Conservation (phyloP, 495 filamentous ascomycete genomes). For the Podospora appendiculata region DNA sequence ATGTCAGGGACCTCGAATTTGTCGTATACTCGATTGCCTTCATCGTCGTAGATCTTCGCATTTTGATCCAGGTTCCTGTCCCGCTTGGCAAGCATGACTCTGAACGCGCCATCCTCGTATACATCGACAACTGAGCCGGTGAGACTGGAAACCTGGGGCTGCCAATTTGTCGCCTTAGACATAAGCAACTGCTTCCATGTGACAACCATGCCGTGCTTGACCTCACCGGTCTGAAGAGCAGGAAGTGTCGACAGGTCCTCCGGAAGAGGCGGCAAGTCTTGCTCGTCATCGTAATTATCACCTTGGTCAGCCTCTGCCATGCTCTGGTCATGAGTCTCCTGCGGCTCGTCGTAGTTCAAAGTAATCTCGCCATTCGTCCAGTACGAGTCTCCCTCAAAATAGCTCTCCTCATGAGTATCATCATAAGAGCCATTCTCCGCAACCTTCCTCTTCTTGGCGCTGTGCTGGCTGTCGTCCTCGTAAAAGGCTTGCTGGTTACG, state of each 20-base stretch:
- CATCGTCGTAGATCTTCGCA: slow-evolving; percentile 36
- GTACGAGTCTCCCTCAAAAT: slow-evolving; percentile 16
- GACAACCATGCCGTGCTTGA: slow-evolving; percentile 59
- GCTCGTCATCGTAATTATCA: slow-evolving; percentile 26
- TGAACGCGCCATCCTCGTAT: slow-evolving; percentile 39
- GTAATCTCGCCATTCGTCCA: slow-evolving; percentile 21
- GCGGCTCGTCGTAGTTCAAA: slow-evolving; percentile 48
- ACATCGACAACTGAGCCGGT: slow-evolving; percentile 54
- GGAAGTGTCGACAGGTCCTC: slow-evolving; percentile 50
- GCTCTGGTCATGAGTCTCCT: slow-evolving; percentile 20
- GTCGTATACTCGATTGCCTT: slow-evolving; percentile 37
- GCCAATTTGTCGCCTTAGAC: slow-evolving; percentile 68
- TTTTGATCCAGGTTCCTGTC: slow-evolving; percentile 51
- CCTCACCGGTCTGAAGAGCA: slow-evolving; percentile 43
- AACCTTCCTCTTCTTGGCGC: slow-evolving; percentile 44
- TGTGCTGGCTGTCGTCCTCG: slow-evolving; percentile 19
- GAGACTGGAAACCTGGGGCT: slow-evolving; percentile 60
- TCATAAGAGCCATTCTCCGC: slow-evolving; percentile 24
- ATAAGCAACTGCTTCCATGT: slow-evolving; percentile 72
- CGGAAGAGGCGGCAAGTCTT: slow-evolving; percentile 64
- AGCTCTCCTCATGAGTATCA: slow-evolving; percentile 4
- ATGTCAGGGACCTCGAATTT: slow-evolving; percentile 38
- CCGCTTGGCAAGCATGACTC: slow-evolving; percentile 59
- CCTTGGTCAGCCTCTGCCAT: slow-evolving; percentile 22
- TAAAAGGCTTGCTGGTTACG: slow-evolving; percentile 29